A percentile compares a stretch with the other conserved stretches of the same genome.
phyloP scores from a whole-genome alignment of 352 stramenopile genomes.

The Globisporangium heterothallicum region DNA sequence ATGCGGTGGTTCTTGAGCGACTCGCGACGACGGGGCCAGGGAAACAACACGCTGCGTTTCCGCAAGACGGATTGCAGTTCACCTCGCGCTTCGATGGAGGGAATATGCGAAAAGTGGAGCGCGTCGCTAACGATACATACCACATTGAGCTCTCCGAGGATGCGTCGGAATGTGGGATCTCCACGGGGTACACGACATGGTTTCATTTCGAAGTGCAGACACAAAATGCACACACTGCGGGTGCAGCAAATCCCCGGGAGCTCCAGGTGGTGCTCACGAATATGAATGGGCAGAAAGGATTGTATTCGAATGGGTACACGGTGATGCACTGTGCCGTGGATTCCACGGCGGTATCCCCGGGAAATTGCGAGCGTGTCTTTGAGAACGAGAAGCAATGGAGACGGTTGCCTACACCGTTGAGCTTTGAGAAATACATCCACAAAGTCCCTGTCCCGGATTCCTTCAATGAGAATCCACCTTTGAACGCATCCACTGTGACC shows the following conservation, averaged over 20 bases:
- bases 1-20: constrained; percentile 6
- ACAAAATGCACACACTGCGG: background rate
- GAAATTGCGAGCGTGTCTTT: constrained; percentile 17
- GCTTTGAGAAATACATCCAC: constrained; percentile 30
- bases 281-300: constrained; percentile 35
- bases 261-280: constrained; percentile 28
- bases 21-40: constrained; percentile 22
- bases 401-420: constrained; percentile 27
- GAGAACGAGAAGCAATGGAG: constrained; percentile 31
- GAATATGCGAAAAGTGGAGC: constrained; percentile 21
- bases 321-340: constrained; percentile 25
- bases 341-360: background rate
- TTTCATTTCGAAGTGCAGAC: constrained; percentile 34
- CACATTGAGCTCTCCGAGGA: constrained; percentile 36
- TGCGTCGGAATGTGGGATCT: constrained; percentile 27
- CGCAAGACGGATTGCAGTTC: constrained; percentile 24
- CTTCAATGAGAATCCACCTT: background rate
- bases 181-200: constrained; percentile 41
- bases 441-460: background rate
- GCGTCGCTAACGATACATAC: constrained; percentile 17
- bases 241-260: constrained; percentile 2
- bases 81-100: constrained; percentile 35
- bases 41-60: constrained; percentile 29
- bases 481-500: too few species aligned
- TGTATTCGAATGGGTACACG: constrained; percentile 33